Conservation (phyloP, 2,329 filamentous ascomycete genomes). For the Gyromitra esculenta region DNA sequence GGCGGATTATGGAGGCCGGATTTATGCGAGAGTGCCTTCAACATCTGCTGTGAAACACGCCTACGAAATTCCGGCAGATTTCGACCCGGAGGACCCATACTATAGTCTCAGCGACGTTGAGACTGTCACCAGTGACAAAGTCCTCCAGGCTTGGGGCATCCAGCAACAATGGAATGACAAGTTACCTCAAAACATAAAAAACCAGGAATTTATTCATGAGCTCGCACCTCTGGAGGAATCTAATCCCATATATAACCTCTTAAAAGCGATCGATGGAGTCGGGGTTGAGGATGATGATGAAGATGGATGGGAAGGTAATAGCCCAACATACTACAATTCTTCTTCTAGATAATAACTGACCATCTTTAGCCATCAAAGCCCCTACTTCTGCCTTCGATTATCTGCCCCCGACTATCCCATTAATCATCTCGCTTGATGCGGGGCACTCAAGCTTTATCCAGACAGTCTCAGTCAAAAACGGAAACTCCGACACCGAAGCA, state of each 20-base stretch:
- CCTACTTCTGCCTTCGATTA: background rate
- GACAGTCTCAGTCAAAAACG: background rate
- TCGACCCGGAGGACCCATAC: slow-evolving; percentile 33
- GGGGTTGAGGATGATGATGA: slow-evolving; percentile 8
- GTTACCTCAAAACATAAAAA: too few relatives aligned
- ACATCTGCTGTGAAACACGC: too few relatives aligned
- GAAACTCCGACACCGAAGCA: background rate
- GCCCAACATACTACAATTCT: background rate
- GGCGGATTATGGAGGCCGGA: too few relatives aligned
- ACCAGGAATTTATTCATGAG: too few relatives aligned
- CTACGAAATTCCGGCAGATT: slow-evolving; percentile 35
- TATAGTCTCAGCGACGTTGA: slow-evolving; percentile 28
- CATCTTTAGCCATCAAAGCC: background rate
- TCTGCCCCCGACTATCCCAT: background rate
- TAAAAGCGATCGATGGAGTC: background rate
- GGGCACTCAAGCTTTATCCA: background rate
- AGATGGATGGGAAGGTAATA: slow-evolving; percentile 39
- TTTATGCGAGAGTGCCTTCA: too few relatives aligned
- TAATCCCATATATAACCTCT: too few relatives aligned
- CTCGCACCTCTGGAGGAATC: too few relatives aligned
- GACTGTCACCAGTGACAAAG: slow-evolving; percentile 31
- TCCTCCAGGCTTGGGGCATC: slow-evolving; percentile 34
- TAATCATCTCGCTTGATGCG: background rate
- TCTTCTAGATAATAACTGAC: slow-evolving; percentile 4
- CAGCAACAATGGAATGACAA: background rate